Percentiles rank a stretch among this genome's conserved stretches.
phyloP scores from a whole-genome alignment of 306 rosid genomes.

The Corylus avellana region DNA sequence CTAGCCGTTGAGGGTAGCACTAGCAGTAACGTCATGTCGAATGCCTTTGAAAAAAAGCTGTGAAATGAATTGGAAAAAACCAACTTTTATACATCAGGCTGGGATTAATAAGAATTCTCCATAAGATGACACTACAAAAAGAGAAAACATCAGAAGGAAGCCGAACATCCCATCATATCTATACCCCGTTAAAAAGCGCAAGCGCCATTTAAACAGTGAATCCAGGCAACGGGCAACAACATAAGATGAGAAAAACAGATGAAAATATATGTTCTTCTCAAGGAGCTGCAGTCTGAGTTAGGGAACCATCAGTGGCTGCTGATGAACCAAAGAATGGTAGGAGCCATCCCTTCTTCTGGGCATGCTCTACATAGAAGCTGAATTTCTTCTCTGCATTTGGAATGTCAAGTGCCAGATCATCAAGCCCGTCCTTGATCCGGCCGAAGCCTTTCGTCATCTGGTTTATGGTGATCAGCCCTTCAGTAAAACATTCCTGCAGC shows the following conservation, averaged over 20 bases:
- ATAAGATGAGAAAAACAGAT: conserved; percentile 45
- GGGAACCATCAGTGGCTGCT: conserved; percentile 40
- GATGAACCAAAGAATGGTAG: conserved; percentile 59
- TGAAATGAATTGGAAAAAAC: not conserved
- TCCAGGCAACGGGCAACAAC: conserved; percentile 40
- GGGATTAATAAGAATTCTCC: not conserved
- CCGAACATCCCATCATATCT: not conserved
- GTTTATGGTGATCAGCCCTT: conserved; percentile 86
- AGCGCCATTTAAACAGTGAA: not conserved
- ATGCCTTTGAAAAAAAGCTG: not conserved
- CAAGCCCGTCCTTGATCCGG: conserved; percentile 83
- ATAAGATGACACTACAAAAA: conserved; percentile 9
- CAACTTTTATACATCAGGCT: conserved; percentile 25
- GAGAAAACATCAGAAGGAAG: not conserved
- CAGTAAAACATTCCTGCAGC: conserved; percentile 84
- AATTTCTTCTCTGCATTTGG: conserved; percentile 84
- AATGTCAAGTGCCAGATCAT: conserved; percentile 93
- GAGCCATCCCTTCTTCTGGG: conserved; percentile 75
- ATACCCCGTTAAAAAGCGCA: not conserved
- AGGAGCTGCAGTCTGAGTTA: conserved; percentile 42
- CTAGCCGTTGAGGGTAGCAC: no score
- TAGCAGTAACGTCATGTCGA: not conserved
- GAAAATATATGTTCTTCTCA: conserved; percentile 48
- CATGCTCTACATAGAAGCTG: conserved; percentile 68
- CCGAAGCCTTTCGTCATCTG: conserved; percentile 94